These are phyloP conservation scores for Limnomonas spitsbergensis DNA, from an alignment of 139 green algal genomes.

Conservation along the genomic window DNA sequence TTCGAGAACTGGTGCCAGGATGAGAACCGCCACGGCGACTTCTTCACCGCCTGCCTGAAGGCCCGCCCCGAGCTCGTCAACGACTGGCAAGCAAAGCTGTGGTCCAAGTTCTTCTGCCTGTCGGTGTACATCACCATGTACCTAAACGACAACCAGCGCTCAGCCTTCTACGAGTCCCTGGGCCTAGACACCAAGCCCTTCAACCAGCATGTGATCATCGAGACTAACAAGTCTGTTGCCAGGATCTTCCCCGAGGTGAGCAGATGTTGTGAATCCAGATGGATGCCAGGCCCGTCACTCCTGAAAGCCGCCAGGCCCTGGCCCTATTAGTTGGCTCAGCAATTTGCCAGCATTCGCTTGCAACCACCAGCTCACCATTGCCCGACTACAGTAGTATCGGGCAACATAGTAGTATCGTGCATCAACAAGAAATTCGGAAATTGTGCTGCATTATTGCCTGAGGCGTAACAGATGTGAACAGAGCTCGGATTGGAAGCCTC, in stretches of 20 bases:
- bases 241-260: constrained; percentile 93
- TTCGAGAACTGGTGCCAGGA: constrained; percentile 99
- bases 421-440: too few relatives aligned
- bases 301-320: too few relatives aligned
- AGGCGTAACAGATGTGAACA: too few relatives aligned
- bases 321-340: too few relatives aligned
- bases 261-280: not conserved
- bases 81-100: constrained; percentile 76
- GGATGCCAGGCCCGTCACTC: too few relatives aligned
- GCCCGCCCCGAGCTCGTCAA: constrained; percentile 45
- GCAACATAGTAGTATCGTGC: too few relatives aligned
- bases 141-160: constrained; percentile 95
- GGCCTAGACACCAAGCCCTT: constrained; percentile 95
- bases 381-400: too few relatives aligned
- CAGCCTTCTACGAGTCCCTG: constrained; percentile 89
- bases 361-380: too few relatives aligned
- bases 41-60: constrained; percentile 60
- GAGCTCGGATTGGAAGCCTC: too few relatives aligned
- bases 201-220: constrained; percentile 97
- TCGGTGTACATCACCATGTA: constrained; percentile 99
- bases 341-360: too few relatives aligned
- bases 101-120: constrained; percentile 98
- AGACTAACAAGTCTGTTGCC: constrained; percentile 97
- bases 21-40: constrained; percentile 73
- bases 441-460: too few relatives aligned